phyloP scores from a whole-genome alignment of 352 stramenopile genomes.

The Pythium vanterpoolii region DNA sequence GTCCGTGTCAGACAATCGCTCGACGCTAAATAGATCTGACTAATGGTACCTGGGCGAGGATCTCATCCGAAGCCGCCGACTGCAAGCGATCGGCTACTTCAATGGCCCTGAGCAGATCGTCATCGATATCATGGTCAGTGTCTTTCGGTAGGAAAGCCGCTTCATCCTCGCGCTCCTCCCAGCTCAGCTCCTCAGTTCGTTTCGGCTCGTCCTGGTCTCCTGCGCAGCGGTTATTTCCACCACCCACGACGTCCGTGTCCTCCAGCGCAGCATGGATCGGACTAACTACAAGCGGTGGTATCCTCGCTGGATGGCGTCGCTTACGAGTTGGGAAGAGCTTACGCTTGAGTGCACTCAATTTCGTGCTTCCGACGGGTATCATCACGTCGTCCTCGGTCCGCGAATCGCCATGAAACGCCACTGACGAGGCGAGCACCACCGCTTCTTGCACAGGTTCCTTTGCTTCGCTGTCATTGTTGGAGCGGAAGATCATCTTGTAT shows the following conservation, averaged over 20 bases:
- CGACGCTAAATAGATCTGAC: too few species aligned
- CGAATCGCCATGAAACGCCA: background rate
- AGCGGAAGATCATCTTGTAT: slow-evolving; percentile 51
- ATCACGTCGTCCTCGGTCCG: background rate
- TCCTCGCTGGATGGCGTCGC: slow-evolving; percentile 36
- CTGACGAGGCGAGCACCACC: slow-evolving; percentile 1
- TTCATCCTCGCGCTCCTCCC: background rate
- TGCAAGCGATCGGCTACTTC: slow-evolving; percentile 18
- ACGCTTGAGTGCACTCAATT: slow-evolving; percentile 49
- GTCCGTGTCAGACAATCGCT: too few species aligned
- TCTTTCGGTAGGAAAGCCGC: too few species aligned
- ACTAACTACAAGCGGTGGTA: slow-evolving; percentile 44
- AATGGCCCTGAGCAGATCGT: slow-evolving; percentile 10
- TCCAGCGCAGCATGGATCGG: slow-evolving; percentile 23
- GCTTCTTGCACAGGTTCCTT: background rate
- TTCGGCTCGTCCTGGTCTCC: background rate
- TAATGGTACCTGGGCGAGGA: slow-evolving; percentile 33
- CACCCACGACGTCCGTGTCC: background rate
- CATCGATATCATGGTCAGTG: slow-evolving; percentile 10
- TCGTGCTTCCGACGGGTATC: slow-evolving; percentile 14
- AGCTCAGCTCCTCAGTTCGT: slow-evolving; percentile 17
- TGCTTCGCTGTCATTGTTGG: slow-evolving; percentile 9
- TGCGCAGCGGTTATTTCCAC: background rate
- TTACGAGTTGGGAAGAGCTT: slow-evolving; percentile 55
- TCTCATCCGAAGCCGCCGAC: slow-evolving; percentile 31